Base-by-base conservation (phyloP, 73 alveolate genomes). In the Paramecium sonneborni region DNA sequence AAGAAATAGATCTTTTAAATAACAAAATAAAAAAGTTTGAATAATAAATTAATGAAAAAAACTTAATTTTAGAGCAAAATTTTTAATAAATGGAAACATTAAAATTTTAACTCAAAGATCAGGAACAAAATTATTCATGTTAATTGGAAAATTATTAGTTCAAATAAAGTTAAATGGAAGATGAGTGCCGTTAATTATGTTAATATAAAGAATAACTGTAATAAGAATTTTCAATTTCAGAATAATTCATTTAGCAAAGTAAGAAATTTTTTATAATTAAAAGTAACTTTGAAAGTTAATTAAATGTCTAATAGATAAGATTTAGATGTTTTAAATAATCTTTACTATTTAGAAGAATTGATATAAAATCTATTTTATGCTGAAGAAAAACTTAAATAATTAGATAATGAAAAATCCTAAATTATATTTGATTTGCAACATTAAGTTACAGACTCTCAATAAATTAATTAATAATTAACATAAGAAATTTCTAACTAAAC, bases 371-470 rank as follows among this genome's bases (percentile, higher is more conserved):
- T 14, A 9, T 38, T n/a, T 18, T 7, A n/a, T 6, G 28, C 46
- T 79, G 76, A 79, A 23, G 18, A 79, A 43, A 79, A 41, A 35
- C 32, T n/a, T 14, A n/a, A 74, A 39, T 39, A 37, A 14, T 23
- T 9, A 15, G 90, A 79, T 43, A n/a, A 79, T 10, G 90, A 79
- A 41, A 79, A 79, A 34, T 79, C 76, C 41, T 23, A 79, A 44
- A 46, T 79, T 10, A 79, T 79, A 39, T 79, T 79, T 79, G 90
- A 79, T 26, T 23, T 79, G 15, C n/a, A 79, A 44, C 72, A 44
- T 46, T 43, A 79, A 7, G 44, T 43, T 12, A 24, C 69, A 24
- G 90, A 79, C 28, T 38, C 76, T 79, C 15, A 79, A 34, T 30
- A 79, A 30, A 79, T 23, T 7, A 79, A 43, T 44, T 46, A 79